Conservation (phyloP, 257 asterid genomes). For the Lavandula angustifolia region DNA sequence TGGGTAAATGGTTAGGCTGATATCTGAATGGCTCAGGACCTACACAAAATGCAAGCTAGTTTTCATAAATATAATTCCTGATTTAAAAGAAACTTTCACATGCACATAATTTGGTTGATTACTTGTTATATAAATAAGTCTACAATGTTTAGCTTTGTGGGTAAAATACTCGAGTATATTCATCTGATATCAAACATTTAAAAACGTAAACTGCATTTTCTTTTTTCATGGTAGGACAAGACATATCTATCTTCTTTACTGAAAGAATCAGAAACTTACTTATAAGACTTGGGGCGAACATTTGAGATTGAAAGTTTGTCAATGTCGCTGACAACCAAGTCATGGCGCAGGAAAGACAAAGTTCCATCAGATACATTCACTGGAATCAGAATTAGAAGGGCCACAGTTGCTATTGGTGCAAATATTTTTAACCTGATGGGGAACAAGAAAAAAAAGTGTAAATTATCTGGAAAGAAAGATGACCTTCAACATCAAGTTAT, state of each 20-base stretch:
- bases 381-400: conserved; percentile 87
- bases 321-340: conserved; percentile 86
- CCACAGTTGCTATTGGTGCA: conserved; percentile 73
- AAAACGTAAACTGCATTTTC: background rate
- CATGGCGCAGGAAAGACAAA: conserved; percentile 62
- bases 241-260: conserved; percentile 1
- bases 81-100: background rate
- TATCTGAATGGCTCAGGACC: conserved; percentile 1
- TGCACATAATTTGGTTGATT: background rate
- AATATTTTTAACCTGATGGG: conserved; percentile 73
- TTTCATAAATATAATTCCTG: background rate
- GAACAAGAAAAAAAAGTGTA: conserved; percentile 8
- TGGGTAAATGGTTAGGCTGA: background rate
- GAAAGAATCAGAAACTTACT: conserved; percentile 53
- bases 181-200: background rate
- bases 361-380: conserved; percentile 83
- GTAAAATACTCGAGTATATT: no score
- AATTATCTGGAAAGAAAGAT: conserved; percentile 17
- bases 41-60: background rate
- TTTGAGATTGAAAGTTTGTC: conserved; percentile 98
- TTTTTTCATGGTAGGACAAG: background rate
- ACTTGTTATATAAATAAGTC: no score
- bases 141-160: background rate
- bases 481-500: conserved; percentile 16
- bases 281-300: conserved; percentile 69